Evolutionary conservation across 2,329 filamentous ascomycete genomes (phyloP).

Genomic region (Pyricularia pennisetigena): DNA sequence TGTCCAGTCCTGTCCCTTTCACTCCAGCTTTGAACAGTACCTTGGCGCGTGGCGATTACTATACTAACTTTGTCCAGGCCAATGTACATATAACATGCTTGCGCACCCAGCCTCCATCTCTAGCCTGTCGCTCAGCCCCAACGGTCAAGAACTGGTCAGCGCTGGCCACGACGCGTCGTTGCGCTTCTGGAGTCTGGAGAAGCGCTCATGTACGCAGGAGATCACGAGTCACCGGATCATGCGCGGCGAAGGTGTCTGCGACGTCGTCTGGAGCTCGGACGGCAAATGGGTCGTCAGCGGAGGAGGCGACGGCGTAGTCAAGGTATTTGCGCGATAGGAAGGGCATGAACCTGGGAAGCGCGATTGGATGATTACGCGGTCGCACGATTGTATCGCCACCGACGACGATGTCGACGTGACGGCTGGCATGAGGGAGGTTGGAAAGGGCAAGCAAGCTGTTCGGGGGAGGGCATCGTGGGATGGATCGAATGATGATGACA

Average conservation of each 20-base stretch:
- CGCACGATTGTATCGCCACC: not conserved
- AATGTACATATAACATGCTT: slow-evolving; percentile 99
- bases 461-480: not conserved
- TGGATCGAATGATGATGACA: not conserved
- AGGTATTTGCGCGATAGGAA: slow-evolving; percentile 62
- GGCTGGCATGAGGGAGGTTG: not conserved
- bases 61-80: slow-evolving; percentile 52
- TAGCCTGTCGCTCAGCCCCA: slow-evolving; percentile 80
- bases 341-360: not conserved
- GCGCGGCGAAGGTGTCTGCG: slow-evolving; percentile 91
- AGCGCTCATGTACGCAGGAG: slow-evolving; percentile 89
- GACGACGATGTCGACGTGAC: not conserved
- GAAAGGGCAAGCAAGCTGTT: not conserved
- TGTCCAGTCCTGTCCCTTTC: slow-evolving; percentile 25
- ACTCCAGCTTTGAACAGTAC: not conserved
- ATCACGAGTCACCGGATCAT: slow-evolving; percentile 88
- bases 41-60: not conserved
- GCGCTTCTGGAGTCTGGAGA: slow-evolving; percentile 95
- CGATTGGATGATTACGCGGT: not conserved
- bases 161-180: slow-evolving; percentile 93
- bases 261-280: slow-evolving; percentile 92
- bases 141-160: slow-evolving; percentile 88
- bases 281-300: slow-evolving; percentile 90
- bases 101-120: slow-evolving; percentile 92
- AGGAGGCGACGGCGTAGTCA: slow-evolving; percentile 90